Percentiles rank a stretch among this genome's conserved stretches.
These are phyloP conservation scores for Euphorbia corollata DNA, from an alignment of 441 rosid genomes.

Conservation along the genomic window DNA sequence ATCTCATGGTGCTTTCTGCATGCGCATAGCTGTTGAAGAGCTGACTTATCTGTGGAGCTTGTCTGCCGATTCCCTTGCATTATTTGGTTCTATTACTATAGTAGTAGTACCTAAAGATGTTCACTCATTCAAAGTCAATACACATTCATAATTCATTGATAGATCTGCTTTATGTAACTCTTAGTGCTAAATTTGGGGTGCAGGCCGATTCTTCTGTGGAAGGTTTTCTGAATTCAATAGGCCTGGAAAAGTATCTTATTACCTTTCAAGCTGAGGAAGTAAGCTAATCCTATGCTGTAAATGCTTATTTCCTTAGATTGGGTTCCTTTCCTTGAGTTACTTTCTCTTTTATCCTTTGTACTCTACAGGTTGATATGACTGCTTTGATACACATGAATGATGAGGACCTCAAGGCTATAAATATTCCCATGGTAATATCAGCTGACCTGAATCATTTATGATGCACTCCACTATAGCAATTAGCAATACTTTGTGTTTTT, in stretches of 20 bases:
- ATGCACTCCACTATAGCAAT: not conserved
- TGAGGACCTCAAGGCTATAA: conserved; percentile 82
- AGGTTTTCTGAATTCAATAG: conserved; percentile 73
- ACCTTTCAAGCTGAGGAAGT: conserved; percentile 97
- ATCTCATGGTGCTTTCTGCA: not conserved
- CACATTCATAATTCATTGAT: not conserved
- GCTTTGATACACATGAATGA: conserved; percentile 93
- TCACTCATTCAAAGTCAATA: not conserved
- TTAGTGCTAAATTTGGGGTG: conserved; percentile 27
- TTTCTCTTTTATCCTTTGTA: conserved; percentile 11
- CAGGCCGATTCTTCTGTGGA: conserved; percentile 71
- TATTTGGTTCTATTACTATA: not conserved
- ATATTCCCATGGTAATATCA: conserved; percentile 77
- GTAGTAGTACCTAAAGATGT: not conserved
- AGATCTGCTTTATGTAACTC: conserved; percentile 14
- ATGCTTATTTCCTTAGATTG: not conserved
- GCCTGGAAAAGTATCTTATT: conserved; percentile 82
- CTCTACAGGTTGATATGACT: conserved; percentile 83
- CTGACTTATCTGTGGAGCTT: not conserved
- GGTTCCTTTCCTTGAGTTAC: conserved; percentile 10
- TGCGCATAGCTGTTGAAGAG: conserved; percentile 1
- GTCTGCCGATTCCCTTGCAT: not conserved
- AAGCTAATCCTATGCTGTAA: conserved; percentile 19
- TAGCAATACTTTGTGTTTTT: not conserved
- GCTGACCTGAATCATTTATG: conserved; percentile 5